Conservation (phyloP, 371 early-diverging fungal genomes). For the Gilbertella persicaria region DNA sequence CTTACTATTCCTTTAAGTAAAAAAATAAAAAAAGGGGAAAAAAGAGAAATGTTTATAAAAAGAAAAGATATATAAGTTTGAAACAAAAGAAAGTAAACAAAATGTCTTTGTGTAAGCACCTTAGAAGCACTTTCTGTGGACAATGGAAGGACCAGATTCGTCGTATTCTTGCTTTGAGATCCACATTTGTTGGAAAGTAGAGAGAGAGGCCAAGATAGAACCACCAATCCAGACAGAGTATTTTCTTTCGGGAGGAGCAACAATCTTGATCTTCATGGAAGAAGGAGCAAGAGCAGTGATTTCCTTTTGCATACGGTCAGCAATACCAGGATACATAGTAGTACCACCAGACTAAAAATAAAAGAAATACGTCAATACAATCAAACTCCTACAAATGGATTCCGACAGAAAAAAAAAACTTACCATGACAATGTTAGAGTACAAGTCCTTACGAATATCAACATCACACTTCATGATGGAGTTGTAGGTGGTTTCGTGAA, state of each 20-base stretch:
- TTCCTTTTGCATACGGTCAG: constrained; percentile 98
- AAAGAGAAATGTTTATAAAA: not conserved
- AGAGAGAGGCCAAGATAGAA: constrained; percentile 99
- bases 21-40: not conserved
- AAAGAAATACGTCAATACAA: constrained; percentile 2
- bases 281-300: constrained; percentile 97
- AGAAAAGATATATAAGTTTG: not conserved
- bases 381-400: not conserved
- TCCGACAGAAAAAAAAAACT: constrained; percentile 19
- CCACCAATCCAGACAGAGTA: constrained; percentile 99
- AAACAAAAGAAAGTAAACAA: not conserved
- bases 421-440: constrained; percentile 93
- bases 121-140: constrained; percentile 99
- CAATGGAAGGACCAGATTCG: constrained; percentile 97
- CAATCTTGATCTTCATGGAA: constrained; percentile 99
- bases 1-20: too few relatives aligned
- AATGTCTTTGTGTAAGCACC: constrained; percentile 1
- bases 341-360: constrained; percentile 69
- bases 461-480: constrained; percentile 98
- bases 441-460: constrained; percentile 97
- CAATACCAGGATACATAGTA: constrained; percentile 96
- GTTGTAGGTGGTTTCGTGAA: constrained; percentile 95
- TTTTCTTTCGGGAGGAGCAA: constrained; percentile 99
- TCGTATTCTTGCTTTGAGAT: constrained; percentile 97
- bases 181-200: constrained; percentile 99